phyloP scores from a whole-genome alignment of 1,284 basidiomycete genomes.

The Gymnopus androsaceus region DNA sequence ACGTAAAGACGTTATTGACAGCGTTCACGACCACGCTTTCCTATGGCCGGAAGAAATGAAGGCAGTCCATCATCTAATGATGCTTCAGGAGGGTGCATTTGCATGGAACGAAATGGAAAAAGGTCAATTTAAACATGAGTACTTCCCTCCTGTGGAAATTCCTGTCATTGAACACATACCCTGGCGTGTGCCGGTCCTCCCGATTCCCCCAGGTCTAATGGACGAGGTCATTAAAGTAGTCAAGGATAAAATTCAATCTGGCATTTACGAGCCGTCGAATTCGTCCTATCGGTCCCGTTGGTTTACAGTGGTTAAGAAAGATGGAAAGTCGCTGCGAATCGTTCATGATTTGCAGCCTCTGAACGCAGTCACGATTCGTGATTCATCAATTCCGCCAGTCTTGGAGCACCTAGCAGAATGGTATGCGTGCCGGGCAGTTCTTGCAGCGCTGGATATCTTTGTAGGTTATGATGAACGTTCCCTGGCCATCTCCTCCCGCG shows the following conservation, averaged over 20 bases:
- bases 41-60: constrained; percentile 2
- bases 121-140: constrained; percentile 11
- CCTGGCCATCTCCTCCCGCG: neutral
- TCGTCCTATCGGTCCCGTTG: constrained; percentile 31
- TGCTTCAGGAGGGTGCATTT: constrained; percentile 10
- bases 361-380: constrained; percentile 29
- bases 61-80: neutral
- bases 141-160: constrained; percentile 18
- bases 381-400: constrained; percentile 19
- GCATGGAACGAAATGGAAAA: constrained; percentile 15
- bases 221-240: constrained; percentile 23
- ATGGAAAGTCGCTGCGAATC: constrained; percentile 23
- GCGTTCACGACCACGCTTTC: neutral
- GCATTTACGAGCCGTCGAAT: constrained; percentile 30
- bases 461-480: neutral
- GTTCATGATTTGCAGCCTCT: constrained; percentile 31
- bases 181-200: constrained; percentile 18
- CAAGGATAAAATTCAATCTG: constrained; percentile 22
- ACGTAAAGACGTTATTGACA: neutral
- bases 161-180: constrained; percentile 16
- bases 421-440: constrained; percentile 9
- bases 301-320: constrained; percentile 29
- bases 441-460: constrained; percentile 16
- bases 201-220: constrained; percentile 16
- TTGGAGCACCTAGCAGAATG: constrained; percentile 20